Conservation (phyloP, 768 basidiomycete species). For the Tricholoma hemisulphureum region DNA sequence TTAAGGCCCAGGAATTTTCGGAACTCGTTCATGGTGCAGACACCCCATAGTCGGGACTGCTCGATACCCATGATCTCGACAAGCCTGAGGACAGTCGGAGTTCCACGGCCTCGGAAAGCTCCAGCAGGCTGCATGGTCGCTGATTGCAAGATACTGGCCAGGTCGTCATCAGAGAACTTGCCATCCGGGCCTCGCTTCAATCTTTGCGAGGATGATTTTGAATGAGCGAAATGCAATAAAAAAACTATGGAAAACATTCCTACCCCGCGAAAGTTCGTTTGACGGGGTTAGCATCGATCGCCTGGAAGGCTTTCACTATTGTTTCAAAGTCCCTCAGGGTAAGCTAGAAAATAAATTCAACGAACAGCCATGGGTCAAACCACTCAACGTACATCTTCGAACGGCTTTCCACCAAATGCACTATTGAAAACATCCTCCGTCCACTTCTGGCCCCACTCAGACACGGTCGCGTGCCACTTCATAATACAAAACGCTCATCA, state of each 20-base stretch:
- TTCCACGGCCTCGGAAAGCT: slow-evolving; percentile 47
- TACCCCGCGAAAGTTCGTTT: slow-evolving; percentile 49
- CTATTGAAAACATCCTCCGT: slow-evolving; percentile 44
- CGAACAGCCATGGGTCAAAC: neutral
- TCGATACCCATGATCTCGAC: slow-evolving; percentile 58
- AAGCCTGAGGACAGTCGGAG: slow-evolving; percentile 44
- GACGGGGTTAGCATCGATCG: slow-evolving; percentile 22
- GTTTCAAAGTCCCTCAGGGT: slow-evolving; percentile 24
- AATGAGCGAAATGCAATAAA: neutral
- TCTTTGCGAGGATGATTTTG: slow-evolving; percentile 28
- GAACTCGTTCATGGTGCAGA: slow-evolving; percentile 58
- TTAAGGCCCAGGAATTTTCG: slow-evolving; percentile 48
- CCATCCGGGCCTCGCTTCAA: slow-evolving; percentile 45
- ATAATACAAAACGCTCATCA: neutral
- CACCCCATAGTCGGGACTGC: slow-evolving; percentile 55
- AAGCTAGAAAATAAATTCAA: slow-evolving; percentile 15
- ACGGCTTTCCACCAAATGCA: slow-evolving; percentile 38
- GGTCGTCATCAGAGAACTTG: slow-evolving; percentile 50
- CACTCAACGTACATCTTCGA: slow-evolving; percentile 28
- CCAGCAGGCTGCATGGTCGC: slow-evolving; percentile 48
- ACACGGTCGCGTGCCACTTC: slow-evolving; percentile 59
- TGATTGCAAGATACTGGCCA: slow-evolving; percentile 46
- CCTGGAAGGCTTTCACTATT: slow-evolving; percentile 17
- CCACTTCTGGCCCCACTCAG: slow-evolving; percentile 50
- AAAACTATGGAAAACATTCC: slow-evolving; percentile 7